Base-by-base conservation (phyloP, 345 rosid genomes). In the Eutrema heterophyllum region DNA sequence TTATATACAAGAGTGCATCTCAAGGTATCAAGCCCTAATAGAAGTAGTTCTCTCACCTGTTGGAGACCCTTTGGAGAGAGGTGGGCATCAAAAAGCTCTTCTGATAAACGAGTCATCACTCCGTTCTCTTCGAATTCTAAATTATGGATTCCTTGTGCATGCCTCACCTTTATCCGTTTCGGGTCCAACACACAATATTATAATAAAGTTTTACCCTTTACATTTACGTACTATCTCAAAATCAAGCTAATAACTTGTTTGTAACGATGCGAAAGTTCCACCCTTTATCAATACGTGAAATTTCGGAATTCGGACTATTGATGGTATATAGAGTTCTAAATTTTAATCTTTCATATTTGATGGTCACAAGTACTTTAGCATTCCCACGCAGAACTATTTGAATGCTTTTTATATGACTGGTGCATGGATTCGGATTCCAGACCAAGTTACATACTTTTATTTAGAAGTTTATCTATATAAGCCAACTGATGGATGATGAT, bases 141-240 rank as follows among this genome's bases (percentile, higher is more conserved):
- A 45, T 87, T 89, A 73, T 89, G 96, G 35, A 79, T 56, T 21
- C 88, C 96, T 77, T 89, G 88, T 36, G 87, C 92, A 75, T 89
- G 96, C 71, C 96, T 86, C 68, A 89, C 82, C 96, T 89, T 80
- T 9, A 54, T 7, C 18, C 68, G 64, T 57, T 18, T 51, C 46
- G 16, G 21, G 15, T 71, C 43, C 61, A 71, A 41, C 27, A 32
- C 32, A 49, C 16, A 2, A 24, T 51, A 27, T 62, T 30, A 72
- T 1, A 26, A 36, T 12, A 26, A 36, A 32, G 4, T 9, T 56
- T 9, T 56, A 9, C 2, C 33, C 14, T 56, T 30, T 55, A 32
- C 21, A 35, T 41, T 29, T 41, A 44, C 30, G 32, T 44, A 33
- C 36, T 30, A 53, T 40, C 33, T 55, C 49, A 55, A 16, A 54